phyloP scores from a whole-genome alignment of 345 rosid species.

The Cardamine occulta region DNA sequence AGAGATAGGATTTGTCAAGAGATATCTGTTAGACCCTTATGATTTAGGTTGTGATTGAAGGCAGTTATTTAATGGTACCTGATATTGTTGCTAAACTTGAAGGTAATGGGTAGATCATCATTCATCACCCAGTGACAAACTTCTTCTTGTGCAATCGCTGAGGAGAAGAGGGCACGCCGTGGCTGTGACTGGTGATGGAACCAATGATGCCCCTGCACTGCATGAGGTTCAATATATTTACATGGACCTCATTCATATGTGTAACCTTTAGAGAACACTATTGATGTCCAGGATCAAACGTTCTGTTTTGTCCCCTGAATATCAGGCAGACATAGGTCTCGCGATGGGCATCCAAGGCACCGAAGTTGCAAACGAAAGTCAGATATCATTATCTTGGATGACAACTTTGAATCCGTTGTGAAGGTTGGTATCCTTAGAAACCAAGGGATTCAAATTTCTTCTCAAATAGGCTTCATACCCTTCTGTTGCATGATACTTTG shows the following conservation, averaged over 20 bases:
- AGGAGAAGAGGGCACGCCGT: constrained; percentile 75
- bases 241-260: neutral
- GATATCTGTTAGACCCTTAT: constrained; percentile 62
- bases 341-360: constrained; percentile 99
- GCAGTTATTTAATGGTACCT: constrained; percentile 15
- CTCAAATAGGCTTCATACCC: no score
- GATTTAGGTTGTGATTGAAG: constrained; percentile 23
- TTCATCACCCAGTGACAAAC: constrained; percentile 93
- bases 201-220: constrained; percentile 92
- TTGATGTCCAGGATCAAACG: constrained; percentile 2
- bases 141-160: constrained; percentile 84
- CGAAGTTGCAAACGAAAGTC: constrained; percentile 98
- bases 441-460: no score
- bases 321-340: constrained; percentile 97
- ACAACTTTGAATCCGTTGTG: constrained; percentile 91
- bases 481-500: no score
- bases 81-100: constrained; percentile 26
- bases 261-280: neutral
- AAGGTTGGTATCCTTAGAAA: constrained; percentile 62
- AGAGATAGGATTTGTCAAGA: constrained; percentile 80
- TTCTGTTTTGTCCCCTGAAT: constrained; percentile 10
- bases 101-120: constrained; percentile 98
- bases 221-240: constrained; percentile 63
- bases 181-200: constrained; percentile 94
- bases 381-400: no score